phyloP scores from a whole-genome alignment of 305 asterid species.

The Solanum aculeatissimum region DNA sequence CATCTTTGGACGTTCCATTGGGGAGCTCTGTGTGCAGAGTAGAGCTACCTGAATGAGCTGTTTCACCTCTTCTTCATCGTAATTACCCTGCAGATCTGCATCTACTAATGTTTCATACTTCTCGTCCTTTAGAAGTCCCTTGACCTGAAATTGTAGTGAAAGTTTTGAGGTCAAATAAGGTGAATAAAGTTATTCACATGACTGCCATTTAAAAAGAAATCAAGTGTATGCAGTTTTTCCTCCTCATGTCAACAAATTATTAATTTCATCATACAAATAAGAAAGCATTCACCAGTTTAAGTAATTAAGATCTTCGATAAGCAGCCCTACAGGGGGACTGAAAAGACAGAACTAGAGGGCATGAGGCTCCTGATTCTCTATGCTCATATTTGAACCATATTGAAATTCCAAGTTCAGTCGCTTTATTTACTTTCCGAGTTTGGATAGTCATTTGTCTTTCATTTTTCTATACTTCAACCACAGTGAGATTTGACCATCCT shows the following conservation, averaged over 20 bases:
- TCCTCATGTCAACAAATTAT: not conserved
- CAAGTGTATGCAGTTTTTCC: not conserved
- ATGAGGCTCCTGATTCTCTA: not conserved
- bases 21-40: conserved; percentile 65
- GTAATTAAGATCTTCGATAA: not conserved
- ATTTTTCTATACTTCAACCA: not conserved
- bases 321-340: not conserved
- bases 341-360: not conserved
- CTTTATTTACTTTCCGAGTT: not conserved
- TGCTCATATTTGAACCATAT: not conserved
- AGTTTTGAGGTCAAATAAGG: not conserved
- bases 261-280: not conserved
- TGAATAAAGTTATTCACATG: not conserved
- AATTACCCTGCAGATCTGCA: conserved; percentile 66
- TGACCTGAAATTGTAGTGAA: conserved; percentile 36
- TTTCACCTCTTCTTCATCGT: conserved; percentile 63
- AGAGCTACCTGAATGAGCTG: conserved; percentile 78
- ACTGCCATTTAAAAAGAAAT: not conserved
- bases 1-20: conserved; percentile 76
- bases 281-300: not conserved
- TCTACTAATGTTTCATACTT: conserved; percentile 67
- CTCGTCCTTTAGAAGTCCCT: conserved; percentile 72
- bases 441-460: not conserved
- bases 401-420: not conserved
- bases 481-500: not conserved